Conservation (phyloP, 148 eudicot genomes). For the Cornus suecica region DNA sequence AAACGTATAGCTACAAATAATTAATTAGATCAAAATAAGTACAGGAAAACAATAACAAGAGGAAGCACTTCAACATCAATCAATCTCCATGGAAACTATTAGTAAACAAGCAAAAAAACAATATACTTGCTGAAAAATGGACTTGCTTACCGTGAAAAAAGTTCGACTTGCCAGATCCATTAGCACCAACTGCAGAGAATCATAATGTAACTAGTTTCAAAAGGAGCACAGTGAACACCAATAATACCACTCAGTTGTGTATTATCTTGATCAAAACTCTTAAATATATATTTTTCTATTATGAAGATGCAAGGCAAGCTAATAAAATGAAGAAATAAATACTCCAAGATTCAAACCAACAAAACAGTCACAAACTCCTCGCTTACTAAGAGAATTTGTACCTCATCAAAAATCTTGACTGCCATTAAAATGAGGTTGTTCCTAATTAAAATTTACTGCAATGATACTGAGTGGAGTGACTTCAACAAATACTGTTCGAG, state of each 20-base stretch:
- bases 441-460: too few relatives aligned
- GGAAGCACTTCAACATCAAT: neutral
- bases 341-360: neutral
- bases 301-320: neutral
- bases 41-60: neutral
- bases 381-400: neutral
- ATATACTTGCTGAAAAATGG: neutral
- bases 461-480: too few relatives aligned
- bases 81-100: neutral
- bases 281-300: neutral
- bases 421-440: too few relatives aligned
- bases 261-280: neutral
- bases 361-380: neutral
- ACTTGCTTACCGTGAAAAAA: conserved; percentile 80
- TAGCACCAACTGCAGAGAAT: conserved; percentile 86
- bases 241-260: neutral
- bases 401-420: too few relatives aligned
- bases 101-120: conserved; percentile 7
- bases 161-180: conserved; percentile 99
- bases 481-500: too few relatives aligned
- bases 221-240: neutral
- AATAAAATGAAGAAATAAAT: neutral
- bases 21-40: neutral
- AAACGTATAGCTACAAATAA: conserved; percentile 79
- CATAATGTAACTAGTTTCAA: neutral